These are phyloP conservation scores for Aspergillus sparsus DNA, from an alignment of 495 filamentous ascomycete genomes.

Conservation along the genomic window DNA sequence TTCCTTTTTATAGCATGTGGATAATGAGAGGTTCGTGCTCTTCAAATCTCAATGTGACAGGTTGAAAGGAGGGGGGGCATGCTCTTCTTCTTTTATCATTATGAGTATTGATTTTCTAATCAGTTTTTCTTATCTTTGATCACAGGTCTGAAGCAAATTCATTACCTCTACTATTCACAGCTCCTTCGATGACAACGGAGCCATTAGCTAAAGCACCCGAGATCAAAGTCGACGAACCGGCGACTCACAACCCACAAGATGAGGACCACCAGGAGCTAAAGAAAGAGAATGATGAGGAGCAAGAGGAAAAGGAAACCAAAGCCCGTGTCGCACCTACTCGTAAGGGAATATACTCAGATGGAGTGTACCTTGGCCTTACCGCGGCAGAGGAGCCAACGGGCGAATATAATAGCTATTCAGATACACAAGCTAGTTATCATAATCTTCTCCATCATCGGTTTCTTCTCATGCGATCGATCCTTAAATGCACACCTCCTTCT, in stretches of 20 bases:
- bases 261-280: not conserved
- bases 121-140: constrained; percentile 11
- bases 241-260: not conserved
- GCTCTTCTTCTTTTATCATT: not conserved
- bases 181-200: constrained; percentile 38
- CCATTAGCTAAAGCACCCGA: constrained; percentile 1
- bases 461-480: constrained; percentile 54
- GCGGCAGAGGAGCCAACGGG: constrained; percentile 17
- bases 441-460: constrained; percentile 62
- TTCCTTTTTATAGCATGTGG: constrained; percentile 18
- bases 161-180: constrained; percentile 66
- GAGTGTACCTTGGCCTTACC: constrained; percentile 44
- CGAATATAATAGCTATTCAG: constrained; percentile 29
- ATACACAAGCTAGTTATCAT: constrained; percentile 64
- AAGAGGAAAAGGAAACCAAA: not conserved
- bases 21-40: constrained; percentile 14
- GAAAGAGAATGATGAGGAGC: not conserved
- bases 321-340: not conserved
- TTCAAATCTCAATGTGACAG: not conserved
- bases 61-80: too few relatives aligned
- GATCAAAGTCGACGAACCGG: not conserved
- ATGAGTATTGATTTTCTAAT: not conserved
- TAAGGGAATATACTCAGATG: constrained; percentile 25
- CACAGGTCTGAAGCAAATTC: constrained; percentile 69
- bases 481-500: constrained; percentile 56